Percentiles rank a stretch among this genome's conserved stretches.
These are phyloP conservation scores for Leccinum subgranulosum DNA, from an alignment of 768 basidiomycete species.

Conservation along the genomic window DNA sequence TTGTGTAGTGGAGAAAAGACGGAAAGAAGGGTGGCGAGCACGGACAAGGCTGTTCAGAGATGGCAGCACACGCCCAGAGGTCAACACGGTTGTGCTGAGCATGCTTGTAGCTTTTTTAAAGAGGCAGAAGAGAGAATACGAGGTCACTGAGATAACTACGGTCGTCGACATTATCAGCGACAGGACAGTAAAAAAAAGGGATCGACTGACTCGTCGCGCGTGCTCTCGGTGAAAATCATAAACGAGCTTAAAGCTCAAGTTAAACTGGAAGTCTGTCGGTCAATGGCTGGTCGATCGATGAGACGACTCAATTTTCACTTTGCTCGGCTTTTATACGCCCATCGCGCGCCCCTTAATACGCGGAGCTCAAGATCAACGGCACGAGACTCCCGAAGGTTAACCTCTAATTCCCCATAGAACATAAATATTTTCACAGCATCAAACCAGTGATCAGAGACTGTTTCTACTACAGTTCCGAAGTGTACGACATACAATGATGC, in stretches of 20 bases:
- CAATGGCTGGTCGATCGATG: background rate
- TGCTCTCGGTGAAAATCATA: constrained; percentile 33
- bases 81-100: constrained; percentile 4
- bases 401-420: background rate
- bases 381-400: background rate
- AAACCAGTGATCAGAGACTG: background rate
- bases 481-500: constrained; percentile 12
- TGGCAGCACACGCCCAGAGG: constrained; percentile 10
- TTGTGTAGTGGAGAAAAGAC: constrained; percentile 51
- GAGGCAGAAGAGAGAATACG: constrained; percentile 25
- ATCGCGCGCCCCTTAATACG: background rate
- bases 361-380: background rate
- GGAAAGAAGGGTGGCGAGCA: constrained; percentile 27
- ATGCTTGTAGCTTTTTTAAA: constrained; percentile 16
- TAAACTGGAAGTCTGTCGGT: background rate
- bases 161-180: constrained; percentile 1
- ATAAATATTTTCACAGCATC: no score
- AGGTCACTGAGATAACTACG: constrained; percentile 31
- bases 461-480: constrained; percentile 16
- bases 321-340: background rate
- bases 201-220: constrained; percentile 33
- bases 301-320: background rate
- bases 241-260: constrained; percentile 20
- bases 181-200: background rate
- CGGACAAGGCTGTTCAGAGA: constrained; percentile 16